Percentiles rank a stretch among this genome's conserved stretches.
Conservation (phyloP, 2,329 filamentous ascomycete species). For the Neonectria coccinea region DNA sequence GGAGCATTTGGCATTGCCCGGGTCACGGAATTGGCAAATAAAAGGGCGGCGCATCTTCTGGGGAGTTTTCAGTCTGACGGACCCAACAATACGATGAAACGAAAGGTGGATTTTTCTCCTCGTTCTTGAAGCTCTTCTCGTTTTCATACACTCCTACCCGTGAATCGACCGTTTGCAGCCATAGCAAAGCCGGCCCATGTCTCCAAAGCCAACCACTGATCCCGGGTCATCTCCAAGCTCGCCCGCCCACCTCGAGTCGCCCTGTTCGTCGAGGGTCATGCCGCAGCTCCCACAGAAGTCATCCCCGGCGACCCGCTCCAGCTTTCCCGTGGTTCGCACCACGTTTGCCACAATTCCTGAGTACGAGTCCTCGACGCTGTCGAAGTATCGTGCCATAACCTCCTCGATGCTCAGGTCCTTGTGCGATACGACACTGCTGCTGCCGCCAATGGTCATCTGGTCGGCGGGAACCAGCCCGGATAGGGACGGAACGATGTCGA, state of each 20-base stretch:
- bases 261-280: slow-evolving; percentile 71
- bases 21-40: slow-evolving; percentile 41
- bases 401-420: slow-evolving; percentile 90
- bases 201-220: slow-evolving; percentile 31
- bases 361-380: slow-evolving; percentile 82
- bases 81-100: slow-evolving; percentile 31
- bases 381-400: slow-evolving; percentile 90
- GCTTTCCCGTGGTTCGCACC: slow-evolving; percentile 88
- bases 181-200: slow-evolving; percentile 68
- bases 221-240: slow-evolving; percentile 64
- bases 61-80: slow-evolving; percentile 40
- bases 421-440: slow-evolving; percentile 66
- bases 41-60: slow-evolving; percentile 42
- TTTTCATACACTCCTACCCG: slow-evolving; percentile 52
- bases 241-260: slow-evolving; percentile 72
- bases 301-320: slow-evolving; percentile 64
- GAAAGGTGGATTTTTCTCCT: slow-evolving; percentile 11
- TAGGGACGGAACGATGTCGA: slow-evolving; percentile 66
- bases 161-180: slow-evolving; percentile 76
- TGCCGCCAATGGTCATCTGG: slow-evolving; percentile 39
- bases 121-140: slow-evolving; percentile 29
- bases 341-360: slow-evolving; percentile 96
- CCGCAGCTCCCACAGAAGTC: slow-evolving; percentile 74
- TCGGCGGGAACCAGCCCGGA: slow-evolving; percentile 59
- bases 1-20: slow-evolving; percentile 38